Evolutionary conservation across 129 eudicot species (phyloP).

Genomic region (Pulicaria dysenterica): DNA sequence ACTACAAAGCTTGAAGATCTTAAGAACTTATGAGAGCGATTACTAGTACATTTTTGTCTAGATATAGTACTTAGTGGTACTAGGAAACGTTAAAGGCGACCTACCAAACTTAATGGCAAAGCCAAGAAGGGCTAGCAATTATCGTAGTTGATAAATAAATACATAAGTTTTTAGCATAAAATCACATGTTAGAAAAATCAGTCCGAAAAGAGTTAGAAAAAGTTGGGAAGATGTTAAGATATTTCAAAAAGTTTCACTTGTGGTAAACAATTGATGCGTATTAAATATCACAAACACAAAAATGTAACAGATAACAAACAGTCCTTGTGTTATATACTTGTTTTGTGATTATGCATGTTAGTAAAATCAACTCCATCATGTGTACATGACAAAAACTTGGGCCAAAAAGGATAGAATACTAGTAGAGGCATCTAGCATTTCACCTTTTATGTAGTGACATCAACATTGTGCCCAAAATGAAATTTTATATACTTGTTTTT

Average conservation of each 20-base stretch:
- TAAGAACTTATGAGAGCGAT: conserved; percentile 16
- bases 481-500: not conserved
- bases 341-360: not conserved
- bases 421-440: not conserved
- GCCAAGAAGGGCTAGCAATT: no score
- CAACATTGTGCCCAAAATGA: not conserved
- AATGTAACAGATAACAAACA: not conserved
- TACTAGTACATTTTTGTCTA: not conserved
- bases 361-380: not conserved
- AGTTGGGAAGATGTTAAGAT: no score
- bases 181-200: no score
- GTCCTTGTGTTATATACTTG: not conserved
- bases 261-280: not conserved
- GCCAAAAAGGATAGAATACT: conserved; percentile 11
- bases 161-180: no score
- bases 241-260: no score
- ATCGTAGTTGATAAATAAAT: no score
- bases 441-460: conserved; percentile 5
- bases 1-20: conserved; percentile 33
- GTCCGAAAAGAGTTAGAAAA: no score
- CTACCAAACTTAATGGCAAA: not conserved
- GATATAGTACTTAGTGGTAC: not conserved
- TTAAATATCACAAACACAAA: not conserved
- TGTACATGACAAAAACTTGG: not conserved
- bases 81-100: not conserved